Base-by-base conservation (phyloP, 306 rosid species). In the Quillaja saponaria region DNA sequence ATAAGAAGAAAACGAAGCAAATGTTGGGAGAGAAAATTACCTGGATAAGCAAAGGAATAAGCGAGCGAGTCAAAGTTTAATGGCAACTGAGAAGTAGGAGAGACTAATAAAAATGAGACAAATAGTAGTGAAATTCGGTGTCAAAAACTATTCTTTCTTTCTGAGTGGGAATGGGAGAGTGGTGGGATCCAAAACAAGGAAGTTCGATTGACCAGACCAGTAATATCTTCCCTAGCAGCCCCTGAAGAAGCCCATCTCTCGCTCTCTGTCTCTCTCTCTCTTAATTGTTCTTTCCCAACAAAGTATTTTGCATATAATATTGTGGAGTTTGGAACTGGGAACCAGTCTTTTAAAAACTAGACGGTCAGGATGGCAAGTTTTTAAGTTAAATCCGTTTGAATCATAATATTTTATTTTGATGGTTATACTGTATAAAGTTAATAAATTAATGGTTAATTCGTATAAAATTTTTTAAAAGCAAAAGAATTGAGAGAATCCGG, bases 161-260 rank as follows among this genome's bases (percentile, higher is more conserved):
- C 1, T 16, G 57, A 49, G 47, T 15, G 56, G 1, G 53, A 5
- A 42, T 35, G 49, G 38, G 6, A 9, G 49, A 34, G 47, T 19
- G 46, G 11, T 15, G 14, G 54, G 69, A 76, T 65, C 70, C 34
- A 53, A 14, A 65, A 60, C 39, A 48, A 59, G 70, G 66, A 47
- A 54, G 42, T 18, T 48, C 19, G 19, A 45, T 68, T 40, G 33
- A 56, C 31, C 55, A 17, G 46, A 21, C 15, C 14, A 25, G 4
- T 10, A 44, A 18, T 20, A 39, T 73, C 55, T 16, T 51, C 49
- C 55, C 46, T 40, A 67, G 69, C 21, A 34, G 10, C 13, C 17
- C 5, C 64, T 13, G 10, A 13, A 2, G 5, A 15, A 38, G 6
- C 35, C 0, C 16, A n/a, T n/a, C n/a, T n/a, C n/a, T 25, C 31